Evolutionary conservation across 192 early-diverging fungal species (phyloP).

Genomic region (Coemansia sp.): DNA sequence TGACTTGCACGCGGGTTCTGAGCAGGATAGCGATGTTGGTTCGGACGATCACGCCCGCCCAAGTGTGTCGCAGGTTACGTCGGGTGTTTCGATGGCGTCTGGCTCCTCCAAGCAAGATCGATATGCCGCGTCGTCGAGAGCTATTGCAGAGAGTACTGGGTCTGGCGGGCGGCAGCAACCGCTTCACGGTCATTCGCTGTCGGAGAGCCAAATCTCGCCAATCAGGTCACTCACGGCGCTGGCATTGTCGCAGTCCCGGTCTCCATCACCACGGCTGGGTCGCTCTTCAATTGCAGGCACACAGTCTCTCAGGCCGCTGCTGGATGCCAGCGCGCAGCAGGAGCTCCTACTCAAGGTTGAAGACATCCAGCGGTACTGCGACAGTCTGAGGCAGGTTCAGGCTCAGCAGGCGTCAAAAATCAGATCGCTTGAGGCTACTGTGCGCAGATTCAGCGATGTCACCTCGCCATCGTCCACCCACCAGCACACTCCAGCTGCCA

Average conservation of each 20-base stretch:
- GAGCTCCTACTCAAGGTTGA: constrained; percentile 15
- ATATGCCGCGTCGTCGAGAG: not conserved
- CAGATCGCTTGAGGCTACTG: constrained; percentile 22
- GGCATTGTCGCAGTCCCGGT: constrained; percentile 29
- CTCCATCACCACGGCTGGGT: not conserved
- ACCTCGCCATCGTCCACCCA: not conserved
- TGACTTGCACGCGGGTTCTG: not conserved
- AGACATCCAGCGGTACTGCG: constrained; percentile 35
- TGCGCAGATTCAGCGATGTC: constrained; percentile 10
- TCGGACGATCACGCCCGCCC: not conserved
- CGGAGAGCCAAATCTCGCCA: constrained; percentile 27
- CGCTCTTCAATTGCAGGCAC: not conserved
- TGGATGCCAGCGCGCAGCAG: constrained; percentile 7
- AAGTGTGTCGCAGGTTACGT: not conserved
- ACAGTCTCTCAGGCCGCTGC: not conserved
- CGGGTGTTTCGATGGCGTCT: not conserved
- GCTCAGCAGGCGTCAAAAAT: constrained; percentile 30
- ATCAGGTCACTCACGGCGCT: constrained; percentile 46
- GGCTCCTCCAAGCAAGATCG: not conserved
- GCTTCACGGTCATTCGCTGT: constrained; percentile 17
- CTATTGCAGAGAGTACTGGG: not conserved
- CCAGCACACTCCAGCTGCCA: not conserved
- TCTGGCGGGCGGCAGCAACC: not conserved
- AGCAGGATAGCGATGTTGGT: not conserved
- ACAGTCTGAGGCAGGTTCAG: constrained; percentile 31